Evolutionary conservation across 345 rosid species (phyloP), one percentile per base, ranked within the genome.

Genomic region (Citrus cavaleriei): DNA sequence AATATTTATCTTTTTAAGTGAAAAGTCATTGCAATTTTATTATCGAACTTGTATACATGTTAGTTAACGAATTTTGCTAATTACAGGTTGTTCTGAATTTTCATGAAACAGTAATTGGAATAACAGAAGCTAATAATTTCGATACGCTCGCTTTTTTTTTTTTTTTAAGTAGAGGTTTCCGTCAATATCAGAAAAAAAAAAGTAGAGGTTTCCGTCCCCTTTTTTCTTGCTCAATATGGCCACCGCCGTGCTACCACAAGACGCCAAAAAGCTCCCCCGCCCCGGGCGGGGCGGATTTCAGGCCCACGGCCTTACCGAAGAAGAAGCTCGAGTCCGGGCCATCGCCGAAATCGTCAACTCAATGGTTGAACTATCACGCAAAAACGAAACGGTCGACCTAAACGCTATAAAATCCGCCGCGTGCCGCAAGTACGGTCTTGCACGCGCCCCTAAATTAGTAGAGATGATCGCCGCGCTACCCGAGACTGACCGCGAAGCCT

Each of bases 381-480:
- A 87, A 86, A 94, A 95, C 89, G 91, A 90, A 88, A 94, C 89
- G 55, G 98, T 97, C 38, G 98, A 97, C 85, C 93, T 97, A 77
- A 94, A 97, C 87, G 91, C 96, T 2, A 86, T 93, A 25, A 97
- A 94, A 84, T 92, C 98, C 69, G 90, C 93, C 38, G 96, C 98
- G 19, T 94, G 98, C 88, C 91, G 98, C 58, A 93, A 93, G 86
- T 97, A 93, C 79, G 99, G 99, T 18, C 88, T 97, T 21, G 76
- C 99, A 0, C 98, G 98, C 2, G 95, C 98, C 1, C 98, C 99
- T 0, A 94, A 97, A 84, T 91, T 97, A 28, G 98, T 97, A 25
- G 98, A 97, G 91, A 97, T 97, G 99, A 93, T 97, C 6, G 98
- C 98, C 1, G 99, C 98, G 4, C 86, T 97, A 22, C 98, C 98